Evolutionary conservation across 805 yeast genomes (phyloP), one percentile per base, ranked within the genome.

Genomic region (Scheffersomyces spartinae): DNA sequence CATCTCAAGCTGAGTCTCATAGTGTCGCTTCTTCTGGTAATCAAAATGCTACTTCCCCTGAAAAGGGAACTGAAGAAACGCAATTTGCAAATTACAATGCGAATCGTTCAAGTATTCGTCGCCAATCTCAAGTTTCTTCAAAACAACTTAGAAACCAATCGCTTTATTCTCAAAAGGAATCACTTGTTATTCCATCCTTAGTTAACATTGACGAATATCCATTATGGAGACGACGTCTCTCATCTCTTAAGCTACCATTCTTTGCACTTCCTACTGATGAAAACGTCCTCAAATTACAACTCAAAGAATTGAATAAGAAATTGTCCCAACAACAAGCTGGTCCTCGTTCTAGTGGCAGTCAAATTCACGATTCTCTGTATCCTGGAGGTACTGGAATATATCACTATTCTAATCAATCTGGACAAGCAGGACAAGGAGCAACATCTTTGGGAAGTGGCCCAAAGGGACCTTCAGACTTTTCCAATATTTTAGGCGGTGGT

Each of bases 211-310:
- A 38, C 9, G 47, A 48, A 23, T 53, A 51, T 25, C 36, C 52
- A 2, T 22, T 18, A 7, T 65, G 70, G 69, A 52, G 74, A 34
- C 47, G 41, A 7, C 29, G 45, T 26, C 25, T 65, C 14, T 42
- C 50, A 26, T 47, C 43, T 38, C 32, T 53, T 11, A 40, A 39
- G 11, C 39, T 70, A 18, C 77, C 77, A 3, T 41, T 68, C 13
- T 68, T 56, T 39, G 35, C 38, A 13, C 43, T 70, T 15, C 74
- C 75, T 2, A 45, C 52, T 3, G 59, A 52, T 10, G 46, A 40
- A 10, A 54, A 48, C 25, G 40, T 50, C 7, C 30, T 37, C 11
- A 34, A 36, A 24, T 28, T 37, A 14, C 52, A 47, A 30, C 24
- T 26, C 13, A 33, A 39, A 18, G 38, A 38, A 25, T 25, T 45